A percentile compares a stretch with the other conserved stretches of the same genome.
These are phyloP conservation scores for Centaurea solstitialis DNA, from an alignment of 129 eudicot species.

Conservation along the genomic window DNA sequence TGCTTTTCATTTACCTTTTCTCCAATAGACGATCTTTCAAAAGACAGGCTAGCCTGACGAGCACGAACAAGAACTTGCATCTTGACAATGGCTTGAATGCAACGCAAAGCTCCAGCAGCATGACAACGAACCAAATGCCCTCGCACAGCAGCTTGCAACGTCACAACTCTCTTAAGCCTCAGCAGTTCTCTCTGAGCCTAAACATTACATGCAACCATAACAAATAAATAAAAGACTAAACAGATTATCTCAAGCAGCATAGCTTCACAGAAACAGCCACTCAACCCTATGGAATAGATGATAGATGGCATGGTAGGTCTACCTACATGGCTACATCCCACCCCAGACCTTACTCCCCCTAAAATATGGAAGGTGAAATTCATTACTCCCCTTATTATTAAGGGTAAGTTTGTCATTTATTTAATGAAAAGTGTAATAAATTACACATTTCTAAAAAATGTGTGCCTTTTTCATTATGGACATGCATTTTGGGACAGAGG, in stretches of 20 bases:
- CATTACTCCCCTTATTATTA: background rate
- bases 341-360: background rate
- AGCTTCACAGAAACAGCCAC: background rate
- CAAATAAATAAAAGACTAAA: background rate
- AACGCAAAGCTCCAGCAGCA: conserved; percentile 87
- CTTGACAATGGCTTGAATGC: conserved; percentile 78
- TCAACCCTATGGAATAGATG: background rate
- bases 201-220: conserved; percentile 16
- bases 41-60: conserved; percentile 44
- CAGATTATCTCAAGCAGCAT: background rate
- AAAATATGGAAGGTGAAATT: background rate
- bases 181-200: conserved; percentile 63
- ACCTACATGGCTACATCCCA: background rate
- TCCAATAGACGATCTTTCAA: conserved; percentile 28
- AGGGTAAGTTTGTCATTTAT: background rate
- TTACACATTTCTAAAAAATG: background rate
- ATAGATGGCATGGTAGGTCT: background rate
- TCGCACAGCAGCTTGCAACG: conserved; percentile 86
- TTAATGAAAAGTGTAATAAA: background rate
- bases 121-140: conserved; percentile 87
- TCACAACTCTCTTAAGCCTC: conserved; percentile 49
- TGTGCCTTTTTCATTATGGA: background rate
- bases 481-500: background rate
- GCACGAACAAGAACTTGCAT: conserved; percentile 82
- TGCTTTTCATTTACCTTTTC: conserved; percentile 21